A percentile compares a stretch with the other conserved stretches of the same genome.
phyloP scores from a whole-genome alignment of 2,329 filamentous ascomycete genomes.

The Aspergillus sp. region DNA sequence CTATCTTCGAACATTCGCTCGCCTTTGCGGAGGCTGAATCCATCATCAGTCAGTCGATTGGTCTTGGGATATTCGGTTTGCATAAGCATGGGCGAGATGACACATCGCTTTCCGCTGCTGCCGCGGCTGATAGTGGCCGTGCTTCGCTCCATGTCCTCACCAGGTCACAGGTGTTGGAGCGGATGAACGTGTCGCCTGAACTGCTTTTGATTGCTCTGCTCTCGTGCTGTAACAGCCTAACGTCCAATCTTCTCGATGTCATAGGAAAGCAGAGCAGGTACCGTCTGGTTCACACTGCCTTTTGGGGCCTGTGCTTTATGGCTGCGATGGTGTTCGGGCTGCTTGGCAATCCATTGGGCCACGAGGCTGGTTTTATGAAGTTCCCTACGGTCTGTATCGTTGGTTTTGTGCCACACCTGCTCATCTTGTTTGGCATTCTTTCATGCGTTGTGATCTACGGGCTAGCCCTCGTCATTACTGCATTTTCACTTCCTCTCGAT shows the following conservation, averaged over 20 bases:
- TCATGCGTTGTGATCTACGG: conserved; percentile 71
- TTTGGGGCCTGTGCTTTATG: conserved; percentile 92
- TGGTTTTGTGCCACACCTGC: conserved; percentile 87
- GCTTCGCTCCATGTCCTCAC: conserved; percentile 34
- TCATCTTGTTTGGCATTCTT: conserved; percentile 72
- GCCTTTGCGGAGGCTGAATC: conserved; percentile 94
- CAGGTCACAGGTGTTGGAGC: conserved; percentile 57
- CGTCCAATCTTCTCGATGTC: conserved; percentile 74
- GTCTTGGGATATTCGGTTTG: conserved; percentile 58
- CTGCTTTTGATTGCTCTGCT: conserved; percentile 79
- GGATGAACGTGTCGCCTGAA: conserved; percentile 83
- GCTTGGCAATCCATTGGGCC: conserved; percentile 40
- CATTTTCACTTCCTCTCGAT: conserved; percentile 56
- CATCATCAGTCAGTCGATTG: conserved; percentile 72
- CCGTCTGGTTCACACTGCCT: conserved; percentile 75
- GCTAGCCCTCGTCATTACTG: conserved; percentile 68
- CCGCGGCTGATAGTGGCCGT: conserved; percentile 13
- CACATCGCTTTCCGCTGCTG: conserved; percentile 27
- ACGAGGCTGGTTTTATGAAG: conserved; percentile 59
- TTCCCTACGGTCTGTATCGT: conserved; percentile 95
- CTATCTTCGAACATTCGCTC: conserved; percentile 88
- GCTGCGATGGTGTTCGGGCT: conserved; percentile 73
- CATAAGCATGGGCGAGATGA: conserved; percentile 42
- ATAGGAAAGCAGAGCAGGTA: conserved; percentile 71
- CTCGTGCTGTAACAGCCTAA: conserved; percentile 82